Conservation (phyloP, 2,329 filamentous ascomycete genomes). For the Alternaria conjuncta region DNA sequence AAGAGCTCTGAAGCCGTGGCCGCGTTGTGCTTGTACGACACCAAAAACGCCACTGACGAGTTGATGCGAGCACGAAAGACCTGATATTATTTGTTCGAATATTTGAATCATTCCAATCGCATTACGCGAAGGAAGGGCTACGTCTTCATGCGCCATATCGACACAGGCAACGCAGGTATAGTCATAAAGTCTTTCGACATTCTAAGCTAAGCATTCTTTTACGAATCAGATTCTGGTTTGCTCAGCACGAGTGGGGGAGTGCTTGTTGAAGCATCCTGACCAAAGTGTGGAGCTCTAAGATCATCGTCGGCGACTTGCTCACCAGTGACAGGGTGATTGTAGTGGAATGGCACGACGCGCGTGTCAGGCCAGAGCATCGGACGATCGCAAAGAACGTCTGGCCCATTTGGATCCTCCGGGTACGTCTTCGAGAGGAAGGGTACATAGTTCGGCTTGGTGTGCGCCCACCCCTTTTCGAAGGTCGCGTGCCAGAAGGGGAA, state of each 20-base stretch:
- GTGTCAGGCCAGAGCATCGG: constrained; percentile 65
- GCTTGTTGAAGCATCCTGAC: constrained; percentile 50
- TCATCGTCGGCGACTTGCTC: constrained; percentile 55
- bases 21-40: not conserved
- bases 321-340: constrained; percentile 60
- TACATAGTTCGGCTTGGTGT: constrained; percentile 61
- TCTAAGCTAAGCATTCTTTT: not conserved
- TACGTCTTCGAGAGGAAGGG: constrained; percentile 58
- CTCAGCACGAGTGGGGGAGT: constrained; percentile 53
- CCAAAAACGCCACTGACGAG: not conserved
- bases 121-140: not conserved
- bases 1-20: not conserved
- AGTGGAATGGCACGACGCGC: constrained; percentile 62
- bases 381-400: constrained; percentile 61
- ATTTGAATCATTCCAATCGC: not conserved
- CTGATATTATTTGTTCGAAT: not conserved
- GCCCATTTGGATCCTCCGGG: constrained; percentile 59
- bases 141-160: not conserved
- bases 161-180: not conserved
- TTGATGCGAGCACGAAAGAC: not conserved
- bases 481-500: constrained; percentile 65
- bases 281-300: constrained; percentile 57
- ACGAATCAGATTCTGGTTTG: constrained; percentile 28
- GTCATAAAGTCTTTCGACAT: constrained; percentile 14
- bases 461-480: constrained; percentile 61